Base-by-base conservation (phyloP, 495 filamentous ascomycete genomes). In the Hyphodiscus hymeniophilus region DNA sequence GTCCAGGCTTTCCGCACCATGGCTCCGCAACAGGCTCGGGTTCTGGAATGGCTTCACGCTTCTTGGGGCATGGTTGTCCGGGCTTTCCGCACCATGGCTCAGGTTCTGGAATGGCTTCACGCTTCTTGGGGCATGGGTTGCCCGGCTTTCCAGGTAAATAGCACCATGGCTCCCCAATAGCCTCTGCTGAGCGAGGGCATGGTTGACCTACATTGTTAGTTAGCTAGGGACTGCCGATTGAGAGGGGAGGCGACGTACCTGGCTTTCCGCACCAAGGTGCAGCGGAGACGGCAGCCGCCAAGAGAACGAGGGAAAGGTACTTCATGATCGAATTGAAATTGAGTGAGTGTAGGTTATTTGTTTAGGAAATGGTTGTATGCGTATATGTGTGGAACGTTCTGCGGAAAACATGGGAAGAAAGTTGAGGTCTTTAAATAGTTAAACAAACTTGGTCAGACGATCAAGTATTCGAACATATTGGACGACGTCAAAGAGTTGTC, bases 311-410 rank as follows among this genome's bases (percentile, higher is more conserved):
- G 55, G 51, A 45, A 43, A 69, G 8, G 45, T 62, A 59, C 61
- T 68, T 67, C 67, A 71, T 71, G 45, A 18, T 69, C 57, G 41
- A 31, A 42, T 12, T 20, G 30, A 24, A 28, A 32, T 31, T 41
- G 18, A 17, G 12, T 12, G 38, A 17, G 22, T 41, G 16, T 41
- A 11, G 38, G 38, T 20, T 13, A 15, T 24, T 22, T 41, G 38
- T 13, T 22, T 24, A 20, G n/a, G 7, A 20, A 22, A 22, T 36
- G 33, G 3, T 17, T 17, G 33, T 17, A 17, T 36, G 33, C 3
- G 12, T n/a, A n/a, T n/a, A n/a, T n/a, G n/a, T n/a, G n/a, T n/a
- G n/a, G n/a, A n/a, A n/a, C n/a, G n/a, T n/a, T n/a, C n/a, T n/a
- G n/a, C n/a, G n/a, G n/a, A n/a, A n/a, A n/a, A n/a, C n/a, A n/a